Base-by-base conservation (phyloP, 306 rosid species). In the Acacia crassicarpa region DNA sequence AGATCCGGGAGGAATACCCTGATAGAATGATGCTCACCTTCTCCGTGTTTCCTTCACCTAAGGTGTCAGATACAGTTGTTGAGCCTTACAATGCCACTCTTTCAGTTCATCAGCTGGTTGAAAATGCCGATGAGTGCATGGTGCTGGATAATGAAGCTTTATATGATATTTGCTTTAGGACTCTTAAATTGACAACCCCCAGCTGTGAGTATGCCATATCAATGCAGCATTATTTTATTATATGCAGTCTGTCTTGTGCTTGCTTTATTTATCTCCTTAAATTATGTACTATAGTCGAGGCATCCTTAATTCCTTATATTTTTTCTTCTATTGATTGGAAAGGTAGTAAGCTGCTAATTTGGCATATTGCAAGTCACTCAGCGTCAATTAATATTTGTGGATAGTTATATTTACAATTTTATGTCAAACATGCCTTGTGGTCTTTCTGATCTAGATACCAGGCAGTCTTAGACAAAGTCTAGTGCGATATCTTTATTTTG, bases 1-100 rank as follows among this genome's bases (percentile, higher is more conserved):
- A 89, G 86, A 78, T 89, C 74, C 72, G 92, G 73, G 92, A 89
- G 85, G 92, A 89, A 83, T 89, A 89, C 70, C 92, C 92, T 35
- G 90, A 89, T 40, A 80, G 92, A 61, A 89, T 89, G 92, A 84
- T 89, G 92, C 87, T 89, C 19, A 89, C 92, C 5, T 89, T 89
- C 81, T 89, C 91, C 0, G 90, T 89, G 38, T 89, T 89, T 23
- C 90, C 92, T 15, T 89, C 92, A 1, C 92, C 92, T 0, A 89
- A 89, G 81, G 92, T 89, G 20, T 89, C 92, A 4, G 92, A 89
- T 54, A 89, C 92, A 48, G 92, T 89, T 14, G 92, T 89, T 11
- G 90, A 89, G 86, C 92, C 92, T 32, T 89, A 89, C 38, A 89
- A 89, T 81, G 92, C 92, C 30, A 89, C 92, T 49, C 90, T 89